Conservation (phyloP, 2,329 filamentous ascomycete species). For the Parasarocladium wereldwijsianum region DNA sequence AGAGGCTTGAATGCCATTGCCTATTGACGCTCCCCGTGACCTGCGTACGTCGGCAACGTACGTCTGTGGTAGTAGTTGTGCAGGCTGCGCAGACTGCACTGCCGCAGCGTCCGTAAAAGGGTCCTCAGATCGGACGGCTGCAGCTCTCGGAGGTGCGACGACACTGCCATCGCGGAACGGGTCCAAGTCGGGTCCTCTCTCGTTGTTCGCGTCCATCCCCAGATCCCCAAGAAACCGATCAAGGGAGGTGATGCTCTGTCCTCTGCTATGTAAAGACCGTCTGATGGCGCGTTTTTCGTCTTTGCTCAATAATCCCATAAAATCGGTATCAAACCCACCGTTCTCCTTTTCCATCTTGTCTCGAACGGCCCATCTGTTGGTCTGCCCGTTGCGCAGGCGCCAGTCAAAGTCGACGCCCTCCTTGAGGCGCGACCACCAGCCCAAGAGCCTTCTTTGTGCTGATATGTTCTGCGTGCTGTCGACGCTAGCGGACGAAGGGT, state of each 20-base stretch:
- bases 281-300: slow-evolving; percentile 5
- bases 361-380: slow-evolving; percentile 1
- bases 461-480: slow-evolving; percentile 10
- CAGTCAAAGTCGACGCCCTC: slow-evolving; percentile 24
- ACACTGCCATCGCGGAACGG: slow-evolving; percentile 36
- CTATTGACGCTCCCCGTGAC: slow-evolving; percentile 31
- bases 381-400: slow-evolving; percentile 14
- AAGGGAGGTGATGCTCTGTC: slow-evolving; percentile 5
- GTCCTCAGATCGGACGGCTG: slow-evolving; percentile 11
- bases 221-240: slow-evolving; percentile 26
- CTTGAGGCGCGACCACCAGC: slow-evolving; percentile 29
- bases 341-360: slow-evolving; percentile 4
- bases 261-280: slow-evolving; percentile 2
- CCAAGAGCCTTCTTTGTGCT: slow-evolving; percentile 23
- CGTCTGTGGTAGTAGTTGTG: slow-evolving; percentile 19
- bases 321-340: slow-evolving; percentile 2
- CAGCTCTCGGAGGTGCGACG: slow-evolving; percentile 19
- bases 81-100: slow-evolving; percentile 14
- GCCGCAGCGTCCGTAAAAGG: slow-evolving; percentile 37
- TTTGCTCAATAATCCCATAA: slow-evolving; percentile 3
- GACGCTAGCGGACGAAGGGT: neutral
- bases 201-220: slow-evolving; percentile 19
- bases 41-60: slow-evolving; percentile 33
- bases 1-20: slow-evolving; percentile 12
- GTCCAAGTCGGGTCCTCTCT: slow-evolving; percentile 15